These are phyloP conservation scores for Pythium aphanidermatum DNA, from an alignment of 352 stramenopile genomes.

Conservation along the genomic window DNA sequence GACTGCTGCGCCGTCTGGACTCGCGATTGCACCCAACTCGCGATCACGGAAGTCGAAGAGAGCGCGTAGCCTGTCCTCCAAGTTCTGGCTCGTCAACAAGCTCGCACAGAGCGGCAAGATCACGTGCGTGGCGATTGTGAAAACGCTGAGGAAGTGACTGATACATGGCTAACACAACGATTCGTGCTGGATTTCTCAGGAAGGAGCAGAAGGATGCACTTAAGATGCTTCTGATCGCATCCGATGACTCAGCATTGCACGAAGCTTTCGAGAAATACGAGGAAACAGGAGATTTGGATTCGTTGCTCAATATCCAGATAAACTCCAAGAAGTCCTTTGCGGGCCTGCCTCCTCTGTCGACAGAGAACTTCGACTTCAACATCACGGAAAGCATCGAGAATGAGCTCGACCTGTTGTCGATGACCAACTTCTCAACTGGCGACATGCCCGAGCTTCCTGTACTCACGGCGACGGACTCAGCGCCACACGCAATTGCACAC, in stretches of 20 bases:
- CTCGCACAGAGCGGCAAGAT: constrained; percentile 75
- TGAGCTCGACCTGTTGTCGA: constrained; percentile 69
- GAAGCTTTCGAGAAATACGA: constrained; percentile 74
- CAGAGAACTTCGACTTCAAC: constrained; percentile 62
- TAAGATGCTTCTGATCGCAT: constrained; percentile 75
- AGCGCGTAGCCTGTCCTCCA: constrained; percentile 69
- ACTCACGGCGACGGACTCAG: constrained; percentile 6
- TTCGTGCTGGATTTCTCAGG: constrained; percentile 14
- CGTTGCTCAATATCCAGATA: constrained; percentile 56
- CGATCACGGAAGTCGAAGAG: constrained; percentile 56
- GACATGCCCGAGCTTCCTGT: constrained; percentile 14
- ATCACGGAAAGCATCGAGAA: constrained; percentile 79
- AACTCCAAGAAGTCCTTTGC: constrained; percentile 61
- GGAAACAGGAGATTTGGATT: constrained; percentile 70
- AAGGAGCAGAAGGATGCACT: constrained; percentile 78
- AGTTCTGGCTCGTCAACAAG: constrained; percentile 85
- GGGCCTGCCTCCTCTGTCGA: constrained; percentile 51
- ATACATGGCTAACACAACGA: too few relatives aligned
- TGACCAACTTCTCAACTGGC: constrained; percentile 43
- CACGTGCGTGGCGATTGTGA: constrained; percentile 40
- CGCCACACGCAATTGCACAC: background rate
- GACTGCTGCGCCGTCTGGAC: constrained; percentile 14
- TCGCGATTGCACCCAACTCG: constrained; percentile 7
- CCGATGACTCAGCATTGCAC: constrained; percentile 64
- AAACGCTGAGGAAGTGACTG: too few relatives aligned